phyloP scores from a whole-genome alignment of 108 stramenopile species.

The Nitzschia sp. region DNA sequence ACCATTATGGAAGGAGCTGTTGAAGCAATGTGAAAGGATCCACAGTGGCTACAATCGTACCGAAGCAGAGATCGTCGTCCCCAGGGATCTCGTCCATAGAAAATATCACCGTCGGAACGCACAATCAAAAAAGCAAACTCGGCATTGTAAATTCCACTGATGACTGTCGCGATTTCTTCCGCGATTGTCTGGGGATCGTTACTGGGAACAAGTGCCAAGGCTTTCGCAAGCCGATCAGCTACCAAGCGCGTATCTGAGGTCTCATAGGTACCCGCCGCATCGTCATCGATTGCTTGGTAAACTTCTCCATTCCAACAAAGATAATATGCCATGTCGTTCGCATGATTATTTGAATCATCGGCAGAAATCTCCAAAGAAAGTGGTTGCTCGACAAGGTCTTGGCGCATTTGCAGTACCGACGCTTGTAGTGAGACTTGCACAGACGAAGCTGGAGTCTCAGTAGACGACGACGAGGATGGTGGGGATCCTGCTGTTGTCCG shows the following conservation, averaged over 20 bases:
- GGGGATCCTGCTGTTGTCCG: too few relatives aligned
- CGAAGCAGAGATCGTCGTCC: slow-evolving; percentile 72
- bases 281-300: slow-evolving; percentile 35
- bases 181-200: background rate
- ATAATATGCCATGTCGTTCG: too few relatives aligned
- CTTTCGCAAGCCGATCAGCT: slow-evolving; percentile 13
- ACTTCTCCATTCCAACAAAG: slow-evolving; percentile 88
- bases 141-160: slow-evolving; percentile 39
- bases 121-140: slow-evolving; percentile 45
- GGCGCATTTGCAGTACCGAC: slow-evolving; percentile 73
- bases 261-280: slow-evolving; percentile 3
- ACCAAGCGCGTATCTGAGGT: slow-evolving; percentile 33
- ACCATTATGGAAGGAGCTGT: background rate
- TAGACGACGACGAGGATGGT: background rate
- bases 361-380: slow-evolving; percentile 16
- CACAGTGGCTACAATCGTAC: slow-evolving; percentile 15
- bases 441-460: background rate
- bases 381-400: slow-evolving; percentile 48
- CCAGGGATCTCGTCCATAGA: slow-evolving; percentile 64
- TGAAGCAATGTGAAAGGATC: slow-evolving; percentile 37
- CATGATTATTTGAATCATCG: too few relatives aligned
- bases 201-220: background rate
- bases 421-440: slow-evolving; percentile 32
- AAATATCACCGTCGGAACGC: slow-evolving; percentile 31
- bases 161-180: slow-evolving; percentile 3